These are phyloP conservation scores for Pisolithus sp. DNA, from an alignment of 768 basidiomycete species.

Conservation along the genomic window DNA sequence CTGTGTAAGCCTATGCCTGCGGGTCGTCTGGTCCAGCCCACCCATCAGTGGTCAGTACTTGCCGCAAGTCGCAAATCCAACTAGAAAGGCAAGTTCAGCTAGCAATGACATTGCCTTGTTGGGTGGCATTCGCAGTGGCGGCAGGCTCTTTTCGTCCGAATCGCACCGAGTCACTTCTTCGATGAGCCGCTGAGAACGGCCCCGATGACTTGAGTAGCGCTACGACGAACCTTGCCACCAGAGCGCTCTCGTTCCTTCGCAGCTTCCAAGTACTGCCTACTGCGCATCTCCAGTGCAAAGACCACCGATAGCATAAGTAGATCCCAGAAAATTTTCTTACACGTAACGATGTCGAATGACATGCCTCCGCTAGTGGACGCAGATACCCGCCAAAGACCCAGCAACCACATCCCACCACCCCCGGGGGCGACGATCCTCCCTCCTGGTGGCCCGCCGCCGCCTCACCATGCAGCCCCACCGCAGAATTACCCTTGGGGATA, in stretches of 20 bases:
- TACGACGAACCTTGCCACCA: background rate
- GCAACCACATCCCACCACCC: constrained; percentile 21
- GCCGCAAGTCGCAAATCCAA: no score
- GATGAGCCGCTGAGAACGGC: no score
- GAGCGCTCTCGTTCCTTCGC: background rate
- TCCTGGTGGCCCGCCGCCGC: constrained; percentile 9
- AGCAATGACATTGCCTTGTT: background rate
- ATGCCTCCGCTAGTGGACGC: constrained; percentile 25
- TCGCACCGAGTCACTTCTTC: background rate
- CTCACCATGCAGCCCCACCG: background rate
- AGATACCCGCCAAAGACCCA: background rate
- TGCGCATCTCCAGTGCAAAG: no score
- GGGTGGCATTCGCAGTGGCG: background rate
- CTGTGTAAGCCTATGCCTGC: no score
- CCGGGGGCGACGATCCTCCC: constrained; percentile 12
- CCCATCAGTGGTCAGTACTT: no score
- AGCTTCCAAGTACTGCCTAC: no score
- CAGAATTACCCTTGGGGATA: background rate
- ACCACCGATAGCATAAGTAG: no score
- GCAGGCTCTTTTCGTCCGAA: background rate
- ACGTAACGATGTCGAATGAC: constrained; percentile 13
- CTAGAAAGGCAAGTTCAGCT: no score
- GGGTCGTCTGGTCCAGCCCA: no score
- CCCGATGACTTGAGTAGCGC: no score
- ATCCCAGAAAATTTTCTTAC: background rate